Evolutionary conservation across 176 grass and related monocot species (phyloP).

Genomic region (Triticum monococcum): DNA sequence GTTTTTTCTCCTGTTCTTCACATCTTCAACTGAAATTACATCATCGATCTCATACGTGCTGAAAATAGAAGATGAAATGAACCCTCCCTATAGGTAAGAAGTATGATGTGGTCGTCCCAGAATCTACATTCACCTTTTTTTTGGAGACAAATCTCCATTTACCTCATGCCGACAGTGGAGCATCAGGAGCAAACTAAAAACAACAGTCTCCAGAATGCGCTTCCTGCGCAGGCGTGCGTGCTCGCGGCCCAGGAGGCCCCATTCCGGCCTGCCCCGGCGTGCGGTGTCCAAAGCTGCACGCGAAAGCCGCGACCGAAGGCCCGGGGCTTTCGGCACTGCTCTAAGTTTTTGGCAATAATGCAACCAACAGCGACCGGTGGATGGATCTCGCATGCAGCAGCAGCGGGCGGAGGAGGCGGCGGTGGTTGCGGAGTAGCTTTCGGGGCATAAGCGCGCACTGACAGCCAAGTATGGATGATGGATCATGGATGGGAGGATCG

Average conservation of each 20-base stretch:
- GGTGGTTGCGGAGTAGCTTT: conserved; percentile 4
- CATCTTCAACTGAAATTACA: too few species aligned
- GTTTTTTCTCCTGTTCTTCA: too few species aligned
- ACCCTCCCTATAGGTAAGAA: too few species aligned
- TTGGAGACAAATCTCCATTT: too few species aligned
- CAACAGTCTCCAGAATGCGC: not conserved
- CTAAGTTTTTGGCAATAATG: not conserved
- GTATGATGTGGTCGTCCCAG: too few species aligned
- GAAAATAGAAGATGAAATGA: too few species aligned
- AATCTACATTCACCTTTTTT: too few species aligned
- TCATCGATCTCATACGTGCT: too few species aligned
- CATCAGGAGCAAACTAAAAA: not conserved
- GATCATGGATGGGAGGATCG: not conserved
- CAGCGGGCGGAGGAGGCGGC: not conserved
- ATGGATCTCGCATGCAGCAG: not conserved
- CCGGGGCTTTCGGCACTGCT: conserved; percentile 4
- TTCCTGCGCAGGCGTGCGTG: not conserved
- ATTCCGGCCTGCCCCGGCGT: not conserved
- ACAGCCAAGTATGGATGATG: not conserved
- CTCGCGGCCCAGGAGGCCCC: not conserved
- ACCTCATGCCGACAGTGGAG: not conserved
- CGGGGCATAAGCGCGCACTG: not conserved
- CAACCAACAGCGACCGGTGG: not conserved
- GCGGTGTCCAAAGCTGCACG: not conserved
- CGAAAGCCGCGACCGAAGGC: conserved; percentile 12